These are phyloP conservation scores for Falciphora oryzae DNA, from an alignment of 2,329 filamentous ascomycete genomes.

Conservation along the genomic window DNA sequence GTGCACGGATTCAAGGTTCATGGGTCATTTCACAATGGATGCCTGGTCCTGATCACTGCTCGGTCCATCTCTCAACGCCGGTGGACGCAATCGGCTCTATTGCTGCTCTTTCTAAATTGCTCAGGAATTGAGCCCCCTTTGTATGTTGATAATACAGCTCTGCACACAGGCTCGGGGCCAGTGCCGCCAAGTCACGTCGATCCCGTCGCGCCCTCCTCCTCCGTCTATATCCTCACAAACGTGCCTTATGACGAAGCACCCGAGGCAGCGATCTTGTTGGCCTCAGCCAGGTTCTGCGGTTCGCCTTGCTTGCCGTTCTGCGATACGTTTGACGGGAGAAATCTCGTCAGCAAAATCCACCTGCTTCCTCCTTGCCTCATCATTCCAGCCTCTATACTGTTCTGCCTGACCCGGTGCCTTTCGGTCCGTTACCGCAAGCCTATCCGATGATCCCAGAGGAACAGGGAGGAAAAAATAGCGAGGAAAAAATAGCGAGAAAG, in stretches of 20 bases:
- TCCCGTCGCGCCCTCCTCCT: neutral
- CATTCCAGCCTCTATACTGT: neutral
- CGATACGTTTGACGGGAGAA: slow-evolving; percentile 26
- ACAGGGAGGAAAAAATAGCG: neutral
- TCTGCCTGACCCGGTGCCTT: neutral
- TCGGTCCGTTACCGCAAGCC: too few relatives aligned
- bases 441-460: neutral
- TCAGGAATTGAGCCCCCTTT: neutral
- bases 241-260: slow-evolving; percentile 22
- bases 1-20: neutral
- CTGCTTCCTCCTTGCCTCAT: neutral
- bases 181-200: neutral
- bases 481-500: neutral
- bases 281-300: slow-evolving; percentile 60
- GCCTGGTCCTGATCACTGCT: neutral
- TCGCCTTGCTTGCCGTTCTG: slow-evolving; percentile 98
- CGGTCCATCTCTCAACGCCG: neutral
- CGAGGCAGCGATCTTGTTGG: slow-evolving; percentile 38
- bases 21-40: neutral
- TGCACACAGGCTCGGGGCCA: neutral
- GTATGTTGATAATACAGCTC: slow-evolving; percentile 5
- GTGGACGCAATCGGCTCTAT: neutral
- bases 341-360: slow-evolving; percentile 2
- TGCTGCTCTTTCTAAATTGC: neutral
- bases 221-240: slow-evolving; percentile 1